Evolutionary conservation across 1,284 basidiomycete species (phyloP).

Genomic region (Ustilago tritici): DNA sequence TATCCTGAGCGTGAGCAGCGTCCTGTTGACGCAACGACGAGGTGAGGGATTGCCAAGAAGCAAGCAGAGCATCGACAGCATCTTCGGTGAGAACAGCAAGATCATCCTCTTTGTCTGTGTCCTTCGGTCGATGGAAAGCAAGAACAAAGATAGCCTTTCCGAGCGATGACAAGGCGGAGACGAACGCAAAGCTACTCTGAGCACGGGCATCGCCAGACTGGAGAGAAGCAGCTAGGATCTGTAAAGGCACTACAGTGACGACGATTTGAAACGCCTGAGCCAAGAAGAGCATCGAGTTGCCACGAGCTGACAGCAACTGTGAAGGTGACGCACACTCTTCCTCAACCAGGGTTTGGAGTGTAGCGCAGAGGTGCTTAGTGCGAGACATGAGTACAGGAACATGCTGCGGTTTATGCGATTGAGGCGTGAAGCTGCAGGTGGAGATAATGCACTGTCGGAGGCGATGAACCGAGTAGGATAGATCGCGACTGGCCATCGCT

Average conservation of each 20-base stretch:
- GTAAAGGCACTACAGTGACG: conserved; percentile 36
- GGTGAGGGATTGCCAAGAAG: conserved; percentile 45
- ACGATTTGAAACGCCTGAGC: conserved; percentile 48
- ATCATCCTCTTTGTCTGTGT: conserved; percentile 55
- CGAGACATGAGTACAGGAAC: conserved; percentile 34
- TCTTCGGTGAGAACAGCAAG: conserved; percentile 54
- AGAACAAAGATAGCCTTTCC: conserved; percentile 43
- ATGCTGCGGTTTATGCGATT: conserved; percentile 42
- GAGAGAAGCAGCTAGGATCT: conserved; percentile 34
- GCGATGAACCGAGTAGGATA: conserved; percentile 45
- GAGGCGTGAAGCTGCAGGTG: conserved; percentile 40
- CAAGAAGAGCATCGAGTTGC: conserved; percentile 53
- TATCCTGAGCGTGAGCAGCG: conserved; percentile 22
- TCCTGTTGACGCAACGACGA: conserved; percentile 31
- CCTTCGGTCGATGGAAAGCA: conserved; percentile 46
- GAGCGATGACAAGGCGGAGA: conserved; percentile 44
- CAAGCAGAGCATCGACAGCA: conserved; percentile 43
- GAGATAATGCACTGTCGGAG: conserved; percentile 51
- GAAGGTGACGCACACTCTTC: conserved; percentile 32
- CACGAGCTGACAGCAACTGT: conserved; percentile 26
- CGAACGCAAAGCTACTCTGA: conserved; percentile 29
- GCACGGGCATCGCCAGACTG: conserved; percentile 17
- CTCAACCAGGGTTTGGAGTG: conserved; percentile 41
- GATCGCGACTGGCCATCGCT: conserved; percentile 31
- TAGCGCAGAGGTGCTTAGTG: conserved; percentile 42